Percentiles rank a stretch among this genome's conserved stretches.
phyloP scores from a whole-genome alignment of 1,284 basidiomycete genomes.

The Mycena citricolor region DNA sequence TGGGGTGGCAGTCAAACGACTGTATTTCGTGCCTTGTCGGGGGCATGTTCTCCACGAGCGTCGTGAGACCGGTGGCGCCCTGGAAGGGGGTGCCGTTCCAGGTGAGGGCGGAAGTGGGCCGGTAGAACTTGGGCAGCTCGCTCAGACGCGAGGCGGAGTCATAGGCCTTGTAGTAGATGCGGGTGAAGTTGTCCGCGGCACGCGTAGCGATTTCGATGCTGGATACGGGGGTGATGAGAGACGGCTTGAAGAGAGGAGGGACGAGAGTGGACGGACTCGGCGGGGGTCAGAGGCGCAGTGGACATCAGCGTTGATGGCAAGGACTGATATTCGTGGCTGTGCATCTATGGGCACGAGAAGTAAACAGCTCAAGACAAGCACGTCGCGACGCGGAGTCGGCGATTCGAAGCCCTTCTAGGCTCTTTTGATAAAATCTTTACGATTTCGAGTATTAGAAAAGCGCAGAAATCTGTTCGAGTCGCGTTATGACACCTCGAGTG shows the following conservation, averaged over 20 bases:
- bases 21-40: conserved; percentile 78
- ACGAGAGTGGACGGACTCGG: conserved; percentile 19
- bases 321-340: conserved; percentile 6
- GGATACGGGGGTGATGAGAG: conserved; percentile 9
- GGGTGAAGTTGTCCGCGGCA: conserved; percentile 76
- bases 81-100: conserved; percentile 86
- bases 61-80: conserved; percentile 63
- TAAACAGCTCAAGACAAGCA: too few relatives aligned
- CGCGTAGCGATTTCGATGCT: conserved; percentile 81
- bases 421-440: too few relatives aligned
- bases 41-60: conserved; percentile 69
- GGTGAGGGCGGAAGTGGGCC: conserved; percentile 67
- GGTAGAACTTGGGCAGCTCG: conserved; percentile 77
- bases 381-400: too few relatives aligned
- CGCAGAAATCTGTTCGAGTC: too few relatives aligned
- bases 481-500: too few relatives aligned
- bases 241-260: background rate
- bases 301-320: conserved; percentile 9
- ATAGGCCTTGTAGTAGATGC: conserved; percentile 76
- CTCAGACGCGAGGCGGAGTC: conserved; percentile 69
- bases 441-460: too few relatives aligned
- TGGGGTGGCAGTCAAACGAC: conserved; percentile 85
- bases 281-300: conserved; percentile 20
- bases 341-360: background rate
- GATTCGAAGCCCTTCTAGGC: too few relatives aligned